Evolutionary conservation across 495 filamentous ascomycete species (phyloP).

Genomic region (Talaromyces adpressus): DNA sequence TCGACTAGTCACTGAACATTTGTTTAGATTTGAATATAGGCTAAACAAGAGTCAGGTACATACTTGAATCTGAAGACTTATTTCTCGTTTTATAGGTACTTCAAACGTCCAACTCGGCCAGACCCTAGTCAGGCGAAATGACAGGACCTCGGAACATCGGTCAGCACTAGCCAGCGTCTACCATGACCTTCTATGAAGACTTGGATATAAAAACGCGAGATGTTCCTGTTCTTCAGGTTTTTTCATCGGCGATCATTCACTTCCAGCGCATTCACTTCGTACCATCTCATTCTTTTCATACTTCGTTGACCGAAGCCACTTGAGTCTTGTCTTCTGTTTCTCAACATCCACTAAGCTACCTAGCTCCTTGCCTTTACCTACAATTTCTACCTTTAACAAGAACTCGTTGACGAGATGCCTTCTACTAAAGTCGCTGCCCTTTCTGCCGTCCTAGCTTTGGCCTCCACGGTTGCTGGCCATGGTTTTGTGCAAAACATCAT

Average conservation of each 20-base stretch:
- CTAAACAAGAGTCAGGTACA: not conserved
- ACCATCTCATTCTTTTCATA: not conserved
- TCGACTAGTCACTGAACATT: not conserved
- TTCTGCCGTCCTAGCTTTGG: constrained; percentile 21
- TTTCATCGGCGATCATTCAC: not conserved
- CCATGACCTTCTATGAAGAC: not conserved
- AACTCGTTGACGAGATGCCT: constrained; percentile 5
- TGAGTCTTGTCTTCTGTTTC: not conserved
- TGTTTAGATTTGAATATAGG: not conserved
- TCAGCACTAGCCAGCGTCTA: not conserved
- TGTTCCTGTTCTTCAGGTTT: not conserved
- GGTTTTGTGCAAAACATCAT: constrained; percentile 54
- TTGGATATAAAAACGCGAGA: not conserved
- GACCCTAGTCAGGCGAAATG: not conserved
- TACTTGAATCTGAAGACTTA: not conserved
- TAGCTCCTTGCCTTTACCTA: not conserved
- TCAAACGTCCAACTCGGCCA: not conserved
- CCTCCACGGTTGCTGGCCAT: constrained; percentile 51
- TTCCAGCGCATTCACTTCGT: not conserved
- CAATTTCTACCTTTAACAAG: not conserved
- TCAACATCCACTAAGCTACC: not conserved
- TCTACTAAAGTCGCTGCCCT: constrained; percentile 6
- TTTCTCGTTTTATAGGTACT: not conserved
- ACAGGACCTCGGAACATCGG: not conserved
- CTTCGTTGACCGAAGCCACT: constrained; percentile 6